These are phyloP conservation scores for Podaxis pistillaris DNA, from an alignment of 768 basidiomycete genomes.

Conservation along the genomic window DNA sequence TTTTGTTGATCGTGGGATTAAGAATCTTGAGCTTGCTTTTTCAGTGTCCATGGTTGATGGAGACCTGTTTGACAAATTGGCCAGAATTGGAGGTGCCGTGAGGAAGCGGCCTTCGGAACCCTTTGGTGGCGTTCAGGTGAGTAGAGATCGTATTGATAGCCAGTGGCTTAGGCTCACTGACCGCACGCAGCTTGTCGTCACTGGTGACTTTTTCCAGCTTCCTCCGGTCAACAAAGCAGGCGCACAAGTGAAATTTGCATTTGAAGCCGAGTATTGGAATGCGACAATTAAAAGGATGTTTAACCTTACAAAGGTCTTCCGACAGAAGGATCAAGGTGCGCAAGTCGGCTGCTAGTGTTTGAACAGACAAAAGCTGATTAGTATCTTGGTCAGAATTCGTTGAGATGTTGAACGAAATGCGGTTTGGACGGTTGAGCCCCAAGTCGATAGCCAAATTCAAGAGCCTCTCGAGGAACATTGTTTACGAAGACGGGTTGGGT, in stretches of 20 bases:
- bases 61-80: constrained; percentile 88
- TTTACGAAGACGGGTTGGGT: constrained; percentile 77
- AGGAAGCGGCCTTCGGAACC: constrained; percentile 57
- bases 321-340: constrained; percentile 88
- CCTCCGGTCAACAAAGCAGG: constrained; percentile 80
- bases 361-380: background rate
- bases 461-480: constrained; percentile 63
- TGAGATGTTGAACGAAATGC: constrained; percentile 98
- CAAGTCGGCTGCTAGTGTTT: constrained; percentile 6
- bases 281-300: constrained; percentile 76
- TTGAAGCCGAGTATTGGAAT: constrained; percentile 82
- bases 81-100: constrained; percentile 62
- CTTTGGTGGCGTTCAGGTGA: constrained; percentile 93
- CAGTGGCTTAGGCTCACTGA: background rate
- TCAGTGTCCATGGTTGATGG: constrained; percentile 98
- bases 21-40: background rate
- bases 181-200: constrained; percentile 69
- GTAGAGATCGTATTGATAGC: background rate
- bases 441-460: constrained; percentile 72
- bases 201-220: constrained; percentile 98
- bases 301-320: constrained; percentile 93
- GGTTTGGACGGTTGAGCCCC: constrained; percentile 71
- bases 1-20: background rate
- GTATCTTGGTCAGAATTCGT: constrained; percentile 65
- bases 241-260: constrained; percentile 78